Evolutionary conservation across 2,329 filamentous ascomycete species (phyloP).

Genomic region (Ambrosiella cleistominuta): DNA sequence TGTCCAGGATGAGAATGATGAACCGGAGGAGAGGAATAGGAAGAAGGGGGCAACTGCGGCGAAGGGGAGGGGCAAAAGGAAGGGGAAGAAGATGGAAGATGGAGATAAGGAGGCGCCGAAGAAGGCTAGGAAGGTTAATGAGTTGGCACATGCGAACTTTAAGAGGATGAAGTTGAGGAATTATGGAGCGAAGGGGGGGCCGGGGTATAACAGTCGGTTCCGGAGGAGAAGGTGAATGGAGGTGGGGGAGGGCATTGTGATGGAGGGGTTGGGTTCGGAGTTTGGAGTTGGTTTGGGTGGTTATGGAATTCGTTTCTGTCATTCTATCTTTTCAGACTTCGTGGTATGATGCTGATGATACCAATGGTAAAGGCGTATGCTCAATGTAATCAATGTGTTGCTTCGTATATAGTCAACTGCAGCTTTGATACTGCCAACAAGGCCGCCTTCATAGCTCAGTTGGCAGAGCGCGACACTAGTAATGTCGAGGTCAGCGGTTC

Average conservation of each 20-base stretch:
- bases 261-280: not conserved
- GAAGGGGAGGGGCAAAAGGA: slow-evolving; percentile 17
- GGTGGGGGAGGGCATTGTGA: not conserved
- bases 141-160: slow-evolving; percentile 48
- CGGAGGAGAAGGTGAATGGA: slow-evolving; percentile 26
- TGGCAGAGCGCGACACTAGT: slow-evolving; percentile 1
- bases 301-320: not conserved
- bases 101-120: slow-evolving; percentile 19
- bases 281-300: not conserved
- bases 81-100: slow-evolving; percentile 1
- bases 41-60: slow-evolving; percentile 17
- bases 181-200: slow-evolving; percentile 42
- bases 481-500: not conserved
- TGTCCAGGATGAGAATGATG: slow-evolving; percentile 12
- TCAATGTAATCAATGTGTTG: no score
- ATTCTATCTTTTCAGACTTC: not conserved
- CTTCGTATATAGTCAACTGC: no score
- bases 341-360: not conserved
- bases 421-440: not conserved
- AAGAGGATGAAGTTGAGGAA: slow-evolving; percentile 47
- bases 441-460: slow-evolving; percentile 10
- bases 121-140: slow-evolving; percentile 41
- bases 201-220: slow-evolving; percentile 39
- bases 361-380: no score
- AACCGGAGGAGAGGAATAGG: slow-evolving; percentile 11